Evolutionary conservation across 192 early-diverging fungal genomes (phyloP), one percentile per base, ranked within the genome.

Genomic region (Pilobolus umbonatus): DNA sequence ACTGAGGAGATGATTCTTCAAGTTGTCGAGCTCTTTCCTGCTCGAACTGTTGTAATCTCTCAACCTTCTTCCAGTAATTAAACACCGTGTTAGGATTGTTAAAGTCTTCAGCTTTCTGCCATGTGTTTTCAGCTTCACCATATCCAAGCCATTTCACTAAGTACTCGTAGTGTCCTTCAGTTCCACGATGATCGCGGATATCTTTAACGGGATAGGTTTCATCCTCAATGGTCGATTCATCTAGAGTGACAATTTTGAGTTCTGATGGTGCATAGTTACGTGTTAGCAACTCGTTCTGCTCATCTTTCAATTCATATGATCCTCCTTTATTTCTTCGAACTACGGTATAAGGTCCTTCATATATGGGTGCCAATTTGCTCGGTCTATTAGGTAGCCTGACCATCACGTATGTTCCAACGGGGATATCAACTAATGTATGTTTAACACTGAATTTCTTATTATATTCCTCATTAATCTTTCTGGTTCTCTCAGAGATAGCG

Each of bases 401-500:
- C 21, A 45, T 45, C 21, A 45, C 44, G 3, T 45, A 22, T 8
- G 44, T 45, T 45, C 44, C 44, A 3, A 22, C 24, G 0, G 44
- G 19, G 7, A 45, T 45, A 22, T 45, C 44, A 45, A 45, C 44
- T 22, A 45, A 22, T 45, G 24, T 45, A 22, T 45, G 19, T 45
- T 45, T 45, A 6, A 22, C 24, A 45, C 24, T 45, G 44, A 45
- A 45, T 22, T 45, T 45, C 44, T 45, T 45, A 22, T 45, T 6
- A 22, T 45, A 45, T 45, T 45, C 42, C 42, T 44, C 42, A 44
- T 44, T 44, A 8, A 44, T 44, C 10, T 19, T 44, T 44, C 17
- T 44, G 17, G 42, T 21, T 44, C 42, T 44, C 22, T 44, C 42
- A 44, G 17, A 5, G 17, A 44, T 44, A 21, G 42, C 42, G 22